phyloP scores from a whole-genome alignment of 2,329 filamentous ascomycete genomes.

The Aspergillus thermomutatus region DNA sequence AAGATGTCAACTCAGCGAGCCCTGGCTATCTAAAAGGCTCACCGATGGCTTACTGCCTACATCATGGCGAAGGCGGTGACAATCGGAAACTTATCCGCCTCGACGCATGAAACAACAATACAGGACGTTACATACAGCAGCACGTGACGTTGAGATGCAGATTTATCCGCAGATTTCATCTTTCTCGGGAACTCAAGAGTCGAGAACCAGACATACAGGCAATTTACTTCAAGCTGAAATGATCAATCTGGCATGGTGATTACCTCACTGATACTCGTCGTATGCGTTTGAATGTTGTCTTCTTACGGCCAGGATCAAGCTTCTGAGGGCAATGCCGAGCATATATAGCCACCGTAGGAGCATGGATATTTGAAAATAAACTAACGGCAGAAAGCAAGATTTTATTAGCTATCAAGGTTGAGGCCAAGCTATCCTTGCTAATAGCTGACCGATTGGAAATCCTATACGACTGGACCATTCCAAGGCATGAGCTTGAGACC shows the following conservation, averaged over 20 bases:
- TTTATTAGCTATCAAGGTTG: neutral
- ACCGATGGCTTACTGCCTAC: neutral
- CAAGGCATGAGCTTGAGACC: too few relatives aligned
- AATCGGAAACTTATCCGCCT: neutral
- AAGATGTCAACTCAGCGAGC: neutral
- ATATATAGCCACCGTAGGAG: too few relatives aligned
- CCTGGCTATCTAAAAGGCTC: conserved; percentile 11
- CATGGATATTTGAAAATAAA: too few relatives aligned
- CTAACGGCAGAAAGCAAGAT: too few relatives aligned
- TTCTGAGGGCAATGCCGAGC: too few relatives aligned
- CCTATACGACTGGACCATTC: neutral
- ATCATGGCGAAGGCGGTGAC: neutral
- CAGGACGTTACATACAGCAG: neutral
- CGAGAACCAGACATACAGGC: neutral
- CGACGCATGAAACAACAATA: neutral
- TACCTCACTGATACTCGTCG: too few relatives aligned
- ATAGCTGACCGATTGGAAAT: neutral
- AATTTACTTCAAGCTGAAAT: neutral
- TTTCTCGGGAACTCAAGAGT: neutral
- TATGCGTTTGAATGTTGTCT: too few relatives aligned
- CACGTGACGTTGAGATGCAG: too few relatives aligned
- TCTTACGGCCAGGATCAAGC: too few relatives aligned
- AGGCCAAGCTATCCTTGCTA: neutral
- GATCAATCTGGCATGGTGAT: neutral
- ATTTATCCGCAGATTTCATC: too few relatives aligned